A percentile compares a stretch with the other conserved stretches of the same genome.
Evolutionary conservation across 345 rosid species (phyloP).

Genomic region (Balakata baccata): DNA sequence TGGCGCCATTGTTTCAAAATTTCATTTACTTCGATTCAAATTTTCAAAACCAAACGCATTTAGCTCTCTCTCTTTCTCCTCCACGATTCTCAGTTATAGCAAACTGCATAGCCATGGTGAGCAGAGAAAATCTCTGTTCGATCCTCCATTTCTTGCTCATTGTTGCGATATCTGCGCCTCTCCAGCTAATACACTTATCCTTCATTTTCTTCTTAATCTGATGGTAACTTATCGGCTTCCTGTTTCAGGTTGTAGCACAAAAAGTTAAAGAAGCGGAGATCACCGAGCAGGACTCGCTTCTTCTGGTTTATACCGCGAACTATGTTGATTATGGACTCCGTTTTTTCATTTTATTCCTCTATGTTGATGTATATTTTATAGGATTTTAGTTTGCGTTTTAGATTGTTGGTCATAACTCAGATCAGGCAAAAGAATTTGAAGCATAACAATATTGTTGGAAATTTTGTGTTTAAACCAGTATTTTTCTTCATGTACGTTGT

Average conservation of each 20-base stretch:
- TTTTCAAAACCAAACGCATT: too few species aligned
- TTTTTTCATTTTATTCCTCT: not conserved
- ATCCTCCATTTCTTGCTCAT: constrained; percentile 13
- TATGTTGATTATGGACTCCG: not conserved
- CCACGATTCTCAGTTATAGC: not conserved
- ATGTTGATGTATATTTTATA: not conserved
- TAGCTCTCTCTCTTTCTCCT: not conserved
- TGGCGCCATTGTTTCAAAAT: too few species aligned
- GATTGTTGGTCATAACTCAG: not conserved
- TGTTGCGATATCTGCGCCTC: constrained; percentile 3
- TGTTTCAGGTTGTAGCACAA: constrained; percentile 70
- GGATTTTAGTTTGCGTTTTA: not conserved
- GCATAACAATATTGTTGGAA: not conserved
- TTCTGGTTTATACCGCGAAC: constrained; percentile 51
- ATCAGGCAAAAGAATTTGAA: not conserved
- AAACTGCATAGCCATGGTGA: constrained; percentile 48
- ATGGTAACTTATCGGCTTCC: not conserved
- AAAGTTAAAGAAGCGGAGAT: constrained; percentile 88
- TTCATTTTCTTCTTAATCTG: constrained; percentile 4
- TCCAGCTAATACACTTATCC: not conserved
- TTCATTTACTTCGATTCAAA: too few species aligned
- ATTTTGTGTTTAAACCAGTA: not conserved
- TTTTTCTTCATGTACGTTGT: not conserved
- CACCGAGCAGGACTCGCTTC: constrained; percentile 98
- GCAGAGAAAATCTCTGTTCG: constrained; percentile 6